Percentiles rank a stretch among this genome's conserved stretches.
These are phyloP conservation scores for Sphaerulina vaccinii DNA, from an alignment of 2,329 filamentous ascomycete species.

Conservation along the genomic window DNA sequence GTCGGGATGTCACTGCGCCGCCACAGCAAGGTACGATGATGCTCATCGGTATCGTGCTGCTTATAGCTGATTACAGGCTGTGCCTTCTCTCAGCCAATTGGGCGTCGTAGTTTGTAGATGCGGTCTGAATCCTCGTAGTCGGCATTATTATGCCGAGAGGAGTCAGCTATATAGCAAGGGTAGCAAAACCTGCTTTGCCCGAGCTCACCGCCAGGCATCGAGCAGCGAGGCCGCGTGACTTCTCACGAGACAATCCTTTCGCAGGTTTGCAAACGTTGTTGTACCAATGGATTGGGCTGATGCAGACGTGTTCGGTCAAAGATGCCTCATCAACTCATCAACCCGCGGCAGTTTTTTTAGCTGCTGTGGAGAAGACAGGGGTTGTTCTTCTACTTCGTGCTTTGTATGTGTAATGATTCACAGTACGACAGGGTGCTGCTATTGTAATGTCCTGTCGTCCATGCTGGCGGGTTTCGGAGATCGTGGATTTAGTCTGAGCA, in stretches of 20 bases:
- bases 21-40: not conserved
- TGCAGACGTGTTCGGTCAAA: not conserved
- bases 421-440: too few relatives aligned
- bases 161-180: not conserved
- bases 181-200: constrained; percentile 4
- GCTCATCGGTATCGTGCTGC: not conserved
- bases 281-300: constrained; percentile 2
- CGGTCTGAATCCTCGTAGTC: constrained; percentile 6
- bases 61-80: not conserved
- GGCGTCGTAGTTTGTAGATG: constrained; percentile 1
- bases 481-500: not conserved
- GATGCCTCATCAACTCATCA: not conserved
- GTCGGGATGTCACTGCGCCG: not conserved
- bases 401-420: not conserved
- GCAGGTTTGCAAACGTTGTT: not conserved
- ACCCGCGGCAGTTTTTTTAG: constrained; percentile 4
- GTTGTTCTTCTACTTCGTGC: not conserved
- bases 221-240: not conserved
- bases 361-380: constrained; percentile 9
- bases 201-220: constrained; percentile 1
- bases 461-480: not conserved
- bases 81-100: constrained; percentile 1
- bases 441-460: not conserved
- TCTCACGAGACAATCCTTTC: not conserved
- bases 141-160: constrained; percentile 2